Base-by-base conservation (phyloP, 148 eudicot species). In the Chenopodium album region DNA sequence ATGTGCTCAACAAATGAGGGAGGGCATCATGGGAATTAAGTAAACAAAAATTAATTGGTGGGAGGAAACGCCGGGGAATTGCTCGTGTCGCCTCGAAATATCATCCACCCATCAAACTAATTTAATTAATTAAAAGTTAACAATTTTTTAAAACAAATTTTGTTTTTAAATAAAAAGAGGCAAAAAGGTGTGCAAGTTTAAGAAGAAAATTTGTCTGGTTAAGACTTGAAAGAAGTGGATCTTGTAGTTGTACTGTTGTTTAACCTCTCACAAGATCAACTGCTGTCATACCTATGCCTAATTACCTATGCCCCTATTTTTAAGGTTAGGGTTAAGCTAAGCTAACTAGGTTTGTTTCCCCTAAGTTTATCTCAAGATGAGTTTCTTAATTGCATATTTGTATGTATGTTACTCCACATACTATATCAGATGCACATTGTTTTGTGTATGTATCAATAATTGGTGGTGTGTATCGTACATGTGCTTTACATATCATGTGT, bases 51-150 rank as follows among this genome's bases (percentile, higher is more conserved):
- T 19, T 56, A 17, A 56, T 83, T 73, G 81, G 65, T 83, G 82
- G 85, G 85, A 83, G 82, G 78, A 83, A 83, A 83, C 72, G 82
- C 78, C 85, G 85, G 82, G 81, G 82, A 78, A 83, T 41, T 83
- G 85, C 85, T 83, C 85, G 85, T 78, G 85, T 83, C 82, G 78
- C 85, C 85, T 83, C 85, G 78, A 72, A 77, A 31, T 23, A 64
- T 23, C 28, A 28, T 41, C 44, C 8, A 41, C 44, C 54, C 19
- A 17, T 20, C 11, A 41, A 41, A 41, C 44, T 6, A 41, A 41
- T 44, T 28, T 6, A 41, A 41, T 44, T 28, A 23, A 20, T 16
- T 8, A 17, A 26, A 50, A 26, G 31, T 44, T n/a, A 9, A 66
- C 44, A 34, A 34, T 4, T 34, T 34, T 34, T 34, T 34, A 3